phyloP scores from a whole-genome alignment of 2,329 filamentous ascomycete species.

The Colletotrichum sp. region DNA sequence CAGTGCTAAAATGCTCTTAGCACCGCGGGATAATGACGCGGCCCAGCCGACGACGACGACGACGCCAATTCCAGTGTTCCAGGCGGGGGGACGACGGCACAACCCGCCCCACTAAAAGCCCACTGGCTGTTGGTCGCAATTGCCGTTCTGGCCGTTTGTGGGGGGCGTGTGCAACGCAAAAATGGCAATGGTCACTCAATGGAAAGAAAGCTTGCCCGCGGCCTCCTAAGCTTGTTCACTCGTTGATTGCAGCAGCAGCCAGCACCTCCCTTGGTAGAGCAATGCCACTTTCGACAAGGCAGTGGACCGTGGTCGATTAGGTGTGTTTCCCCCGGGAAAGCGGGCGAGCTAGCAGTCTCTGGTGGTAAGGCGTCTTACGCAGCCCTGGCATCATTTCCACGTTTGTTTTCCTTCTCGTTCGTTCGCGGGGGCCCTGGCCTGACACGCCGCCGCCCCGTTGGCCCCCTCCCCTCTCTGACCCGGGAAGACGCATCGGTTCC shows the following conservation, averaged over 20 bases:
- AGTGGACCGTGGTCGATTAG: background rate
- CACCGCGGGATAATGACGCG: slow-evolving; percentile 7
- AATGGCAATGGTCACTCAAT: background rate
- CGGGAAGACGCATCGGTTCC: background rate
- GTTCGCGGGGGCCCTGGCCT: background rate
- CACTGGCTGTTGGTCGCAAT: background rate
- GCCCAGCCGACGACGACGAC: background rate
- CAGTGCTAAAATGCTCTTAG: background rate
- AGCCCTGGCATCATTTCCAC: background rate
- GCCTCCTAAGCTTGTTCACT: background rate
- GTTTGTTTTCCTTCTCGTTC: background rate
- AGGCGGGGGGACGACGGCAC: background rate
- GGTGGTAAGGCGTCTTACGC: background rate
- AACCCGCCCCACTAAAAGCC: background rate
- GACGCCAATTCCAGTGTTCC: background rate
- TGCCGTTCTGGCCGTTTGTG: background rate
- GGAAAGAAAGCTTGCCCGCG: background rate
- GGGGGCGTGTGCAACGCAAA: background rate
- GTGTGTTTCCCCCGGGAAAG: background rate
- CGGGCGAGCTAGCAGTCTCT: background rate
- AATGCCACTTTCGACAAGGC: background rate
- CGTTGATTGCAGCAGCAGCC: background rate
- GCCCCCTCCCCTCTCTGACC: background rate
- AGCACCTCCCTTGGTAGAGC: background rate
- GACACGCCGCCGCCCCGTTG: background rate